Evolutionary conservation across 2,329 filamentous ascomycete species (phyloP), one percentile per base, ranked within the genome.

Genomic region (Bipolaris oryzae): DNA sequence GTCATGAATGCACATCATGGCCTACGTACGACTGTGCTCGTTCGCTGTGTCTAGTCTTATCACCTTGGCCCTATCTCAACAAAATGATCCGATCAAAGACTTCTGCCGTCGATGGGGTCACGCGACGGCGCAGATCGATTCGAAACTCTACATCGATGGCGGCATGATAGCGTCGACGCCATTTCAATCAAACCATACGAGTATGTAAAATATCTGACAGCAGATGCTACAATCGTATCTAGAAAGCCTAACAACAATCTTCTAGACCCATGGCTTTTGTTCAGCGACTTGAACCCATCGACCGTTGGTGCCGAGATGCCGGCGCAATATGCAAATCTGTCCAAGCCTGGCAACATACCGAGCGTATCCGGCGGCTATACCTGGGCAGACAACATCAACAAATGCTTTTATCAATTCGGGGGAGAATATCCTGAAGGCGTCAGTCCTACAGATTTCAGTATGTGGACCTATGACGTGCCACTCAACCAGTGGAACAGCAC

Each of bases 331-430:
- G 79, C 81, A 35, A 85, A 87, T 54, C 76, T 88, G 7, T 82
- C 81, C 35, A 89, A 88, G 69, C 85, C 86, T 57, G 75, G 75
- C 15, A 79, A 81, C 3, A 78, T 88, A n/a, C 86, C 86, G 0
- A 75, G 76, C 57, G 74, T 82, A 7, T 73, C 75, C 41, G 78
- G 81, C 23, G 80, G 80, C 10, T 69, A 81, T 3, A 74, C 88
- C 11, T 89, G 86, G 86, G 77, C 80, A 7, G 87, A 89, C 68
- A 76, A 81, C 23, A 78, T 85, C 37, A 89, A 89, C 74, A 87
- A 87, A 68, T 78, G 81, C 41, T 81, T 89, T 47, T 88, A 87
- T 67, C 77, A 86, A 2, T 89, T 84, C 64, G 87, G 86, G 10
- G 87, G 87, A 43, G 83, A 87, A 60, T 84, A 81, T 55, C 68